phyloP scores from a whole-genome alignment of 2,329 filamentous ascomycete genomes.

The Colletotrichum liaoningense region DNA sequence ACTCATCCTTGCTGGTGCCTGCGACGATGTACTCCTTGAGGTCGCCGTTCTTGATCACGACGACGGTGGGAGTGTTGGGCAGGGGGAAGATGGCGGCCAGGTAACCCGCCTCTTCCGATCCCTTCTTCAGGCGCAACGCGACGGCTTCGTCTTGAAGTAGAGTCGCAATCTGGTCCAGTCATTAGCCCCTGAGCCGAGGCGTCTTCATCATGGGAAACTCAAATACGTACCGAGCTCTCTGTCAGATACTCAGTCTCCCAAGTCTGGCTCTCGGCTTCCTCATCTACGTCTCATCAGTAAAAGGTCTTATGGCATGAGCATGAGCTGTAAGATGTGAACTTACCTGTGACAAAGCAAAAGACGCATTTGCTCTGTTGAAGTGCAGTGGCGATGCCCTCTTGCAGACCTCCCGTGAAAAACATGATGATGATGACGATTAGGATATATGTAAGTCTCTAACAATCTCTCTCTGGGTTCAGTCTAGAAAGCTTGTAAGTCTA shows the following conservation, averaged over 20 bases:
- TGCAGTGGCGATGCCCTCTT: slow-evolving; percentile 82
- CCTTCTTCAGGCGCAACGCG: slow-evolving; percentile 75
- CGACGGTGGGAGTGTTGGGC: slow-evolving; percentile 79
- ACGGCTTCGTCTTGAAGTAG: slow-evolving; percentile 64
- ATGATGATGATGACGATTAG: slow-evolving; percentile 55
- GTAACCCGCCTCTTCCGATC: slow-evolving; percentile 84
- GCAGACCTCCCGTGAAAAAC: slow-evolving; percentile 85
- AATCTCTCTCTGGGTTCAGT: not conserved
- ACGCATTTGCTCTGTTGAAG: slow-evolving; percentile 82
- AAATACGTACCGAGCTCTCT: slow-evolving; percentile 62
- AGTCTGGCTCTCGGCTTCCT: slow-evolving; percentile 71
- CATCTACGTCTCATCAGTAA: slow-evolving; percentile 62
- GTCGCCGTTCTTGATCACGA: slow-evolving; percentile 83
- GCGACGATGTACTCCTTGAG: slow-evolving; percentile 80
- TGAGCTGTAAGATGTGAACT: slow-evolving; percentile 36
- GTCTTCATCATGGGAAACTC: no score
- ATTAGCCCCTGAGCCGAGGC: not conserved
- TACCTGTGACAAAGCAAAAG: slow-evolving; percentile 86
- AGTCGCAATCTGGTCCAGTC: slow-evolving; percentile 1
- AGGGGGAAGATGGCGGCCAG: slow-evolving; percentile 86
- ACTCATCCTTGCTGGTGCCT: slow-evolving; percentile 74
- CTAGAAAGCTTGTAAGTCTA: not conserved
- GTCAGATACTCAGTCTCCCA: slow-evolving; percentile 80
- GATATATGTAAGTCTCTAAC: no score
- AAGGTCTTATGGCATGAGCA: not conserved